A percentile compares a stretch with the other conserved stretches of the same genome.
phyloP scores from a whole-genome alignment of 225 moss, liverwort and hornwort species.

The Sphagnum contortum region DNA sequence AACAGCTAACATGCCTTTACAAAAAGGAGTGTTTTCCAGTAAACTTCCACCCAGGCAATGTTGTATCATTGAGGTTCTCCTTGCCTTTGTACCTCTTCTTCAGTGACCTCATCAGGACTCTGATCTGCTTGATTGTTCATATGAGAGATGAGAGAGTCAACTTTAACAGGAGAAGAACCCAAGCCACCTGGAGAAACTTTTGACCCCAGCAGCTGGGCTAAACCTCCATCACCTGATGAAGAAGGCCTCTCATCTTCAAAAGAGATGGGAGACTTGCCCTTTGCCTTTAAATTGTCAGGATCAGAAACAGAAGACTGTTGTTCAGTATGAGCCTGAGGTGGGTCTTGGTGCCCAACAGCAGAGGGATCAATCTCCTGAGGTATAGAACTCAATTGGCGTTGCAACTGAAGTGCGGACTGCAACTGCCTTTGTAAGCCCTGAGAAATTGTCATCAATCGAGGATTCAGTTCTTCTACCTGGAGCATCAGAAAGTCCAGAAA shows the following conservation, averaged over 20 bases:
- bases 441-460: not conserved
- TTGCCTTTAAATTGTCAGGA: slow-evolving; percentile 24
- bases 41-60: too few relatives aligned
- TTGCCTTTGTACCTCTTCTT: slow-evolving; percentile 27
- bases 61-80: not conserved
- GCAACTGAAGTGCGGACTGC: slow-evolving; percentile 40
- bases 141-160: slow-evolving; percentile 12
- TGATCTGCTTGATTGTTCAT: slow-evolving; percentile 6
- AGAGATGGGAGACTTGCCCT: slow-evolving; percentile 40
- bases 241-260: slow-evolving; percentile 16
- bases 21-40: too few relatives aligned
- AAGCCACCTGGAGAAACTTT: slow-evolving; percentile 41
- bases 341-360: slow-evolving; percentile 5
- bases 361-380: slow-evolving; percentile 17
- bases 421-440: slow-evolving; percentile 77
- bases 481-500: too few relatives aligned
- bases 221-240: slow-evolving; percentile 16
- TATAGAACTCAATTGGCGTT: slow-evolving; percentile 48
- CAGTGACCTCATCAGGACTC: slow-evolving; percentile 13
- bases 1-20: too few relatives aligned
- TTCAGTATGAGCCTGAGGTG: slow-evolving; percentile 14
- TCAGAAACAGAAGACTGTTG: slow-evolving; percentile 13
- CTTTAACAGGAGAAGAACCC: slow-evolving; percentile 28
- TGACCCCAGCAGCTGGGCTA: slow-evolving; percentile 17
- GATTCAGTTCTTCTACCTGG: not conserved